Percentiles rank a stretch among this genome's conserved stretches.
Evolutionary conservation across 2,329 filamentous ascomycete genomes (phyloP).

Genomic region (Clarireedia homoeocarpa): DNA sequence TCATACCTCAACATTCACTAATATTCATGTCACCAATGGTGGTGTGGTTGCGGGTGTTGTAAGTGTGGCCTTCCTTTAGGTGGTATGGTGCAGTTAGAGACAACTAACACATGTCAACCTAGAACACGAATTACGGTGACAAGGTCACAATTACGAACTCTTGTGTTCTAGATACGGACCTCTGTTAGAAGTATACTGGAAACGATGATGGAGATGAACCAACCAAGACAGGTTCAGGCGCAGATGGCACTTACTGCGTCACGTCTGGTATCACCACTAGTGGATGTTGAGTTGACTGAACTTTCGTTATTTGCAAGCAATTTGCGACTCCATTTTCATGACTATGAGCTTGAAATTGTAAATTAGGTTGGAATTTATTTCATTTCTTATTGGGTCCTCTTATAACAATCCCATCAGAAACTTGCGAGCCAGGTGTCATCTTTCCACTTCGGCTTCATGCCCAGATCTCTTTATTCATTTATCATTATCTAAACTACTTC

Average conservation of each 20-base stretch:
- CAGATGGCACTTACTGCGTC: constrained; percentile 30
- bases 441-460: too few species aligned
- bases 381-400: too few species aligned
- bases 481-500: too few species aligned
- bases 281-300: constrained; percentile 8
- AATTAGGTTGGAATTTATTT: too few species aligned
- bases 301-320: too few species aligned
- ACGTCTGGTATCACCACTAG: constrained; percentile 14
- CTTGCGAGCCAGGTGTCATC: too few species aligned
- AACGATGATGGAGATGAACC: constrained; percentile 32
- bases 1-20: constrained; percentile 38
- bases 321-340: too few species aligned
- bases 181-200: constrained; percentile 26
- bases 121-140: constrained; percentile 21
- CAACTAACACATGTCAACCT: constrained; percentile 34
- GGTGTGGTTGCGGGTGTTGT: constrained; percentile 38
- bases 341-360: too few species aligned
- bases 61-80: constrained; percentile 18
- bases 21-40: constrained; percentile 35
- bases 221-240: constrained; percentile 32
- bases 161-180: constrained; percentile 23
- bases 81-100: constrained; percentile 24
- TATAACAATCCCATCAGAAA: too few species aligned
- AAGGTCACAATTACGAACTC: constrained; percentile 35
- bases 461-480: too few species aligned